Conservation (phyloP, 169 alveolate genomes). For the Plasmodium billcollinsi region DNA sequence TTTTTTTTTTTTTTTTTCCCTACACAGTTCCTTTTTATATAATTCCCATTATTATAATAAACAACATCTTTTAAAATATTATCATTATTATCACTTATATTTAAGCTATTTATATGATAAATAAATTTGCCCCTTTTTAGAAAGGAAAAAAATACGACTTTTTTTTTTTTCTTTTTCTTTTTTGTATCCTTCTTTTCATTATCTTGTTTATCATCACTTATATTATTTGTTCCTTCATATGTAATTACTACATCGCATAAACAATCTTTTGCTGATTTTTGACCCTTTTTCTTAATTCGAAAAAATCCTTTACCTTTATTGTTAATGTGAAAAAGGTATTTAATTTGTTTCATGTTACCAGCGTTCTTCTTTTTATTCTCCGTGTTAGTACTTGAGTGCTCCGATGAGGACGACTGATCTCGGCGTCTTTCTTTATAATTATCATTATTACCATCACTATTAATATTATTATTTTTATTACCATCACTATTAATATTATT, state of each 20-base stretch:
- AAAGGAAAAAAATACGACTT: conserved; percentile 36
- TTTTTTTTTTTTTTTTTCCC: background rate
- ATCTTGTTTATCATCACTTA: conserved; percentile 3
- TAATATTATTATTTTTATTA: too few relatives aligned
- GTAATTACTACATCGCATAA: conserved; percentile 19
- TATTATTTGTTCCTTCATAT: too few relatives aligned
- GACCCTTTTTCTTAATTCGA: conserved; percentile 17
- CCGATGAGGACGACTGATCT: too few relatives aligned
- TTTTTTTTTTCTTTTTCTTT: background rate
- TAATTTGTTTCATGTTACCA: too few relatives aligned
- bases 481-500: too few relatives aligned
- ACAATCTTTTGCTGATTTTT: background rate
- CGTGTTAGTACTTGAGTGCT: background rate
- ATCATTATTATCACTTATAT: background rate
- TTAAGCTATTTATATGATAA: conserved; percentile 7
- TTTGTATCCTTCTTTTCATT: background rate
- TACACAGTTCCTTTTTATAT: background rate
- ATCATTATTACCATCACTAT: too few relatives aligned
- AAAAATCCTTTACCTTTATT: conserved; percentile 39
- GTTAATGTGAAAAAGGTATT: conserved; percentile 34
- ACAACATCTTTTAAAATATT: too few relatives aligned
- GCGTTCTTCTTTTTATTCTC: background rate
- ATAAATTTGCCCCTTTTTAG: conserved; percentile 26
- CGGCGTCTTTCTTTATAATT: too few relatives aligned
- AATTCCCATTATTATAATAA: background rate